Evolutionary conservation across 306 rosid species (phyloP), one percentile per base, ranked within the genome.

Genomic region (Prosopis cineraria): DNA sequence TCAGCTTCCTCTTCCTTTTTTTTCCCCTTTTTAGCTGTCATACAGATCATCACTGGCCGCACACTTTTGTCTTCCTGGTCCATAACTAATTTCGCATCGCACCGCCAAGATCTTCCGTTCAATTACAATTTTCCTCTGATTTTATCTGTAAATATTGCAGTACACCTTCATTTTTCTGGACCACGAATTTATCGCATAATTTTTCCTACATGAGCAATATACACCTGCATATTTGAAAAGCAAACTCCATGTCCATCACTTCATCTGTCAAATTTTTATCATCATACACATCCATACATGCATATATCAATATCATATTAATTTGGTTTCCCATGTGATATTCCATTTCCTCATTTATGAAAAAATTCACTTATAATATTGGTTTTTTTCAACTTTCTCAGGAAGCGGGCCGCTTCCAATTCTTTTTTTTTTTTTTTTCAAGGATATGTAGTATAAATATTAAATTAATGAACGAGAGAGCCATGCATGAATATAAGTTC

Each of bases 41-140:
- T 31, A 9, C 43, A 39, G n/a, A n/a, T n/a, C n/a, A n/a, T n/a
- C n/a, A n/a, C n/a, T n/a, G n/a, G n/a, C 11, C 2, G 43, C 43
- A 10, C 43, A 0, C 43, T 39, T 8, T 1, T 39, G 12, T 39
- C 43, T 10, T 39, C 43, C 12, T 39, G 12, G 12, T 39, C 43
- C 43, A 2, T 39, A 9, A 39, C 43, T 31, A 2, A 31, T 31
- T 4, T 4, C 34, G 3, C 34, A 4, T 31, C 34, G 4, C 50
- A 14, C 50, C 72, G 33, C 47, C 56, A 22, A 59, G 31, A 30
- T n/a, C 82, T 76, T 80, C 82, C 73, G 16, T 58, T 65, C 72
- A 79, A 71, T 70, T 33, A 39, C 78, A 31, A 31, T 31, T 31
- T 4, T 31, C 34, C 34, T 4, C 34, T 31, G 2, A 4, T 31